Percentiles rank a stretch among this genome's conserved stretches.
Evolutionary conservation across 306 rosid species (phyloP).

Genomic region (Cicer cuneatum): DNA sequence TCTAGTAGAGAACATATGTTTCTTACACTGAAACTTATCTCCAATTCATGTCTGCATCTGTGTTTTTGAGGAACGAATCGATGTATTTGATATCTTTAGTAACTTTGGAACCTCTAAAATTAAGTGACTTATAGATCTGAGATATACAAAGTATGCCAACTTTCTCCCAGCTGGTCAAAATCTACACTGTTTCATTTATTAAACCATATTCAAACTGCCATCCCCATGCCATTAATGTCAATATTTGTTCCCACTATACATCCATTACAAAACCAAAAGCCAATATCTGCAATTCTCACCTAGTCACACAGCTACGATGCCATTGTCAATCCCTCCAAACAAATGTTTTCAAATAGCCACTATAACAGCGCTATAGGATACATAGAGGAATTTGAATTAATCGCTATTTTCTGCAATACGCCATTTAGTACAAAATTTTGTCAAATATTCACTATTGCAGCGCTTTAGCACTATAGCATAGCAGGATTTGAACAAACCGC

Average conservation of each 20-base stretch:
- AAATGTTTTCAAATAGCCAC: too few relatives aligned
- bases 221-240: not conserved
- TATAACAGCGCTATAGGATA: too few relatives aligned
- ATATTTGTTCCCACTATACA: not conserved
- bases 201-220: slow-evolving; percentile 15
- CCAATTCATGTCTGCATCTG: not conserved
- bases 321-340: not conserved
- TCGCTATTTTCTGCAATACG: too few relatives aligned
- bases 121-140: slow-evolving; percentile 17
- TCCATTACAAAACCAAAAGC: slow-evolving; percentile 20
- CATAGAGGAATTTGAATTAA: too few relatives aligned
- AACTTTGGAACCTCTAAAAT: slow-evolving; percentile 13
- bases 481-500: too few relatives aligned
- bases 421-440: too few relatives aligned
- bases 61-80: not conserved
- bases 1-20: slow-evolving; percentile 2
- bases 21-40: slow-evolving; percentile 2
- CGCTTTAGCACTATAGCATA: too few relatives aligned
- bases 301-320: slow-evolving; percentile 2
- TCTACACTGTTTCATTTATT: slow-evolving; percentile 11
- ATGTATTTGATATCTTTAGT: not conserved
- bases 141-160: slow-evolving; percentile 1
- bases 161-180: slow-evolving; percentile 6
- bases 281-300: slow-evolving; percentile 11
- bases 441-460: too few relatives aligned